Evolutionary conservation across 495 filamentous ascomycete species (phyloP).

Genomic region (Podospora pseudoanserina): DNA sequence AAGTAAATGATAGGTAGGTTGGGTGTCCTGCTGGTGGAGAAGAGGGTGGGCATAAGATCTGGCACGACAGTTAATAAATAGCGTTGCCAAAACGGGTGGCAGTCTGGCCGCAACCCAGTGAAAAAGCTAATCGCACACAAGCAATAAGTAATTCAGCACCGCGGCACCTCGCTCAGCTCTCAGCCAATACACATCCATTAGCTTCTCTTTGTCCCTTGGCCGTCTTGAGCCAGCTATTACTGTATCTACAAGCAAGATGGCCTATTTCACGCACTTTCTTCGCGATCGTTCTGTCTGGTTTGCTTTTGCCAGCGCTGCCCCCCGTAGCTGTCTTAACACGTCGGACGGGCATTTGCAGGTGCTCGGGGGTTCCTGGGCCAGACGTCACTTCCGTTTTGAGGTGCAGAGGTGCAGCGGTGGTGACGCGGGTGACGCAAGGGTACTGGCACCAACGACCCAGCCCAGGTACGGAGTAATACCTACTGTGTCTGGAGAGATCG

Average conservation of each 20-base stretch:
- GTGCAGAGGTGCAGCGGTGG: background rate
- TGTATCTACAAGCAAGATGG: too few species aligned
- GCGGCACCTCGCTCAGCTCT: too few species aligned
- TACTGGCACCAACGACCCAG: background rate
- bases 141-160: too few species aligned
- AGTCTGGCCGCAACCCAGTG: background rate
- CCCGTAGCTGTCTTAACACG: background rate
- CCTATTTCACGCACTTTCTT: background rate
- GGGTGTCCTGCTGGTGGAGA: slow-evolving; percentile 3
- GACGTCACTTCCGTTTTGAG: slow-evolving; percentile 3
- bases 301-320: background rate
- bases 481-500: background rate
- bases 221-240: background rate
- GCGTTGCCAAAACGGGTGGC: slow-evolving; percentile 7
- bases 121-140: background rate
- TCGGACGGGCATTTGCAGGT: background rate
- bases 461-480: background rate
- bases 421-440: slow-evolving; percentile 3
- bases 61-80: slow-evolving; percentile 5
- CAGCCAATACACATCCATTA: background rate
- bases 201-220: background rate
- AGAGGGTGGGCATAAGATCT: background rate
- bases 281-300: background rate
- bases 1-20: background rate
- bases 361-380: background rate